Conservation (phyloP, 306 rosid species). For the Trichosanthes truncata region DNA sequence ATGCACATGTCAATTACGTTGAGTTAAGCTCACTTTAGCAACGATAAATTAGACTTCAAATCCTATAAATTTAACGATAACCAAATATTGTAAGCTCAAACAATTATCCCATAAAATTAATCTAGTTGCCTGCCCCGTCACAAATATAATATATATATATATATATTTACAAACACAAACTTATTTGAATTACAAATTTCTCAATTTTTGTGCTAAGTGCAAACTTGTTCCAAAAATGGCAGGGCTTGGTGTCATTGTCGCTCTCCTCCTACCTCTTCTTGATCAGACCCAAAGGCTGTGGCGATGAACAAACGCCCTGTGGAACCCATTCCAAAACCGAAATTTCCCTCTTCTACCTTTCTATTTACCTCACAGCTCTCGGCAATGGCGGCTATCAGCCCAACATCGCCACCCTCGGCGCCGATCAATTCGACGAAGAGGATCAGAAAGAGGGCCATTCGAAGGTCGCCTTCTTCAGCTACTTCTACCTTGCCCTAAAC, state of each 20-base stretch:
- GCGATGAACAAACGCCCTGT: conserved; percentile 43
- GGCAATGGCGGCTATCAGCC: conserved; percentile 98
- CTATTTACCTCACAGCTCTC: conserved; percentile 75
- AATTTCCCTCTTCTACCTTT: conserved; percentile 62
- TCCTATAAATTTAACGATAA: no score
- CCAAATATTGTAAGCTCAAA: no score
- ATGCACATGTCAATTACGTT: no score
- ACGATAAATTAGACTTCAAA: no score
- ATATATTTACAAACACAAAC: no score
- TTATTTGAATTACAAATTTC: background rate
- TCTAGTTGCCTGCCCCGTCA: no score
- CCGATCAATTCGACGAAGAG: conserved; percentile 87
- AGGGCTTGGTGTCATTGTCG: conserved; percentile 67
- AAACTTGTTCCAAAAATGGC: background rate
- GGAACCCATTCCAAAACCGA: conserved; percentile 43
- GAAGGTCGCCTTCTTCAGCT: conserved; percentile 88
- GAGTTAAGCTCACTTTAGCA: no score
- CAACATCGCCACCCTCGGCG: conserved; percentile 80
- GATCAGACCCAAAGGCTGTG: conserved; percentile 74
- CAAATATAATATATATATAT: no score
- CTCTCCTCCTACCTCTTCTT: conserved; percentile 67
- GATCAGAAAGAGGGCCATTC: conserved; percentile 48
- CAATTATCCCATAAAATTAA: no score
- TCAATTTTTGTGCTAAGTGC: background rate
- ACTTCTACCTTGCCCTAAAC: conserved; percentile 87